phyloP scores from a whole-genome alignment of 768 basidiomycete genomes.

The Filobasidium wieringae region DNA sequence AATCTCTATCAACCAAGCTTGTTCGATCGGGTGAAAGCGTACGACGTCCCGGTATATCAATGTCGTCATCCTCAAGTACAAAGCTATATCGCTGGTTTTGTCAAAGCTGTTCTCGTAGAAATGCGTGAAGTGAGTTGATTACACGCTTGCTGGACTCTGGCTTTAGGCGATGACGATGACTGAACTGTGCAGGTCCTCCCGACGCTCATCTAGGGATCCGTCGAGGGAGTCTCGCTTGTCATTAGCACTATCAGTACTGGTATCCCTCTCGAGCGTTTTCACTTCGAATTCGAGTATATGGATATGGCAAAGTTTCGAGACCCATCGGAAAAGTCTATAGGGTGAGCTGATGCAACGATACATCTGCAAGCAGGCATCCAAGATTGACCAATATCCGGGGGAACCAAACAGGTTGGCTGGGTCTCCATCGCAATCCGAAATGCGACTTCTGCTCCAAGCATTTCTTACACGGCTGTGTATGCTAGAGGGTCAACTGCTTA shows the following conservation, averaged over 20 bases:
- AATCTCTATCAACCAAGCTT: conserved; percentile 80
- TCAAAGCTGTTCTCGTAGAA: conserved; percentile 71
- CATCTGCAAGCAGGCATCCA: no score
- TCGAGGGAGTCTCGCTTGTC: conserved; percentile 68
- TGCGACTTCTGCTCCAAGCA: conserved; percentile 29
- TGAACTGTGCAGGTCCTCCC: background rate
- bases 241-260: conserved; percentile 66
- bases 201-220: conserved; percentile 46
- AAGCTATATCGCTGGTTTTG: conserved; percentile 76
- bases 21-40: conserved; percentile 77
- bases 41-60: conserved; percentile 81
- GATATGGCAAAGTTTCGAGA: conserved; percentile 18
- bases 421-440: conserved; percentile 24
- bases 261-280: conserved; percentile 72
- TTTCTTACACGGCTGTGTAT: conserved; percentile 30
- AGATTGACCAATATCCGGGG: no score
- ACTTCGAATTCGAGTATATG: conserved; percentile 77
- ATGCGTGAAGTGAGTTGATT: conserved; percentile 47
- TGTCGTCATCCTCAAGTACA: conserved; percentile 79
- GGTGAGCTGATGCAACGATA: conserved; percentile 12
- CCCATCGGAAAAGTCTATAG: conserved; percentile 13
- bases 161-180: background rate
- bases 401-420: background rate
- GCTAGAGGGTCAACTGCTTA: conserved; percentile 29
- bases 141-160: background rate